These are phyloP conservation scores for Chaetomium strumarium DNA, from an alignment of 2,329 filamentous ascomycete genomes.

Conservation along the genomic window DNA sequence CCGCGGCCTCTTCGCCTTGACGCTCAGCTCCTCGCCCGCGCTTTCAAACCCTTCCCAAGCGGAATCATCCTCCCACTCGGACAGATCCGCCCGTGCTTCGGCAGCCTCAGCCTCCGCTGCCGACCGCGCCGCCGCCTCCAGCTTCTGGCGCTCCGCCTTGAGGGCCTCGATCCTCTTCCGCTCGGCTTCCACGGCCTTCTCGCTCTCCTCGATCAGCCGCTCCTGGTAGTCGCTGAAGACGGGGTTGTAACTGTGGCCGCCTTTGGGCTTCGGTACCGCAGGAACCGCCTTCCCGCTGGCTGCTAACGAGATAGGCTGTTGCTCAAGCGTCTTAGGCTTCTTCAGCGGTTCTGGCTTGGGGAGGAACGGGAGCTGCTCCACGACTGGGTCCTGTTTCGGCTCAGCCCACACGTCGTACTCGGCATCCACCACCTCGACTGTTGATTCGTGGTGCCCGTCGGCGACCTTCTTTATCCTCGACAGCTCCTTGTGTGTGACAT, in stretches of 20 bases:
- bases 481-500: conserved; percentile 81
- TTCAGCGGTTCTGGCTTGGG: conserved; percentile 60
- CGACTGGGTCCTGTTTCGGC: conserved; percentile 27
- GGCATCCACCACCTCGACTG: conserved; percentile 52
- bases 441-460: conserved; percentile 58
- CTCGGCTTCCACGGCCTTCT: conserved; percentile 74
- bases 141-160: conserved; percentile 59
- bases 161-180: conserved; percentile 63
- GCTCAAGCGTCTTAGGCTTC: conserved; percentile 68
- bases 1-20: conserved; percentile 68
- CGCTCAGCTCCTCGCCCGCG: conserved; percentile 60
- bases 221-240: conserved; percentile 78
- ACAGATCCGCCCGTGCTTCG: conserved; percentile 58
- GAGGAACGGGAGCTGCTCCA: conserved; percentile 53
- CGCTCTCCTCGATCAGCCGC: conserved; percentile 66
- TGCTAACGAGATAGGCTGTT: conserved; percentile 74
- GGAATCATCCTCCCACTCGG: conserved; percentile 78
- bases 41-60: conserved; percentile 90
- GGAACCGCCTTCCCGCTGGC: conserved; percentile 74
- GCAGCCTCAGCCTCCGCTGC: conserved; percentile 70
- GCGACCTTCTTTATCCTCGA: conserved; percentile 72
- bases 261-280: conserved; percentile 71
- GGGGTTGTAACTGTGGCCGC: conserved; percentile 90
- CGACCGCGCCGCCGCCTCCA: conserved; percentile 63
- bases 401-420: conserved; percentile 74